phyloP scores from a whole-genome alignment of 768 basidiomycete species.

The Dentipellis sp. region DNA sequence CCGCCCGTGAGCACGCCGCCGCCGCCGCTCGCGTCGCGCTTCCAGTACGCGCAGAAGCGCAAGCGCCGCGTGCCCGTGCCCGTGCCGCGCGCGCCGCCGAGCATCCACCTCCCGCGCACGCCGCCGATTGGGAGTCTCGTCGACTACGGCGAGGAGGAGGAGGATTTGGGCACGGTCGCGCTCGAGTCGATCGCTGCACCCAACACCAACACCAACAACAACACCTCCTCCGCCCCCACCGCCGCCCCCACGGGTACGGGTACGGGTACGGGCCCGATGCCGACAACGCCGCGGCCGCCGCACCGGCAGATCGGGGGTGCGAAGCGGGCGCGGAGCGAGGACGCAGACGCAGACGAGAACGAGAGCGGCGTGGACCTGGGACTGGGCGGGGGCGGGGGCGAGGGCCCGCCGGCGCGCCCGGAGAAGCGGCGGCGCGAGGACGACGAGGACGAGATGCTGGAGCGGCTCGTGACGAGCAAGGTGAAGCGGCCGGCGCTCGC shows the following conservation, averaged over 20 bases:
- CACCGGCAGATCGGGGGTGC: not conserved
- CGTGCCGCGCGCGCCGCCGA: constrained; percentile 7
- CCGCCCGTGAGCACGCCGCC: constrained; percentile 23
- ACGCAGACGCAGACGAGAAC: not conserved
- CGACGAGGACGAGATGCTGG: constrained; percentile 65
- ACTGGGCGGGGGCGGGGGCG: constrained; percentile 7
- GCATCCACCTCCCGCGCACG: constrained; percentile 31
- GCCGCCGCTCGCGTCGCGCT: constrained; percentile 4
- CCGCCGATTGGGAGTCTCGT: constrained; percentile 54
- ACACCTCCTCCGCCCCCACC: no score
- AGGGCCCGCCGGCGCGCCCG: constrained; percentile 35
- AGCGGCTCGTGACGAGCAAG: constrained; percentile 43
- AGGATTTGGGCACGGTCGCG: constrained; percentile 44
- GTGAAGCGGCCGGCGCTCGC: constrained; percentile 17
- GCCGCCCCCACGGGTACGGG: constrained; percentile 14
- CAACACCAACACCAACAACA: no score
- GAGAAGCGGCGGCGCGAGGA: constrained; percentile 36
- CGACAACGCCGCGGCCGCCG: not conserved
- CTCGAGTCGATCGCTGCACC: constrained; percentile 22
- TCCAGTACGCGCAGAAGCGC: constrained; percentile 18
- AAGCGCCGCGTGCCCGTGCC: constrained; percentile 24
- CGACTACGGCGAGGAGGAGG: constrained; percentile 74
- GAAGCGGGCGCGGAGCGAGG: not conserved
- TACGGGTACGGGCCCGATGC: not conserved
- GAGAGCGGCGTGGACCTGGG: constrained; percentile 3